Evolutionary conservation across 306 rosid genomes (phyloP).

Genomic region (Geum urbanum): DNA sequence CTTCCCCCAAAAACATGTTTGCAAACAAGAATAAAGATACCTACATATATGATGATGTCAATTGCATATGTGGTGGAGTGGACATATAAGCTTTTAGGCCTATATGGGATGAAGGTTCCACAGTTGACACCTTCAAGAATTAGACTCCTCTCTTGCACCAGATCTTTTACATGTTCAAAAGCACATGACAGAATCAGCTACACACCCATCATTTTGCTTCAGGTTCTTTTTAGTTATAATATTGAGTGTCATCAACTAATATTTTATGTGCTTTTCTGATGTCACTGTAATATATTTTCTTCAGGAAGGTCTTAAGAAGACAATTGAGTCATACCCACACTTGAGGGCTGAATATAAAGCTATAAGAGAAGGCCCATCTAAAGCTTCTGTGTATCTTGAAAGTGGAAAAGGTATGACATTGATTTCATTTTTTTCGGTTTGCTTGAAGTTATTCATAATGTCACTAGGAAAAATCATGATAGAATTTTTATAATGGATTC

Average conservation of each 20-base stretch:
- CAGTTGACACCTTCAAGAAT: constrained; percentile 94
- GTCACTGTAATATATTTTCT: constrained; percentile 21
- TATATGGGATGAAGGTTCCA: constrained; percentile 95
- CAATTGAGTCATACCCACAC: constrained; percentile 75
- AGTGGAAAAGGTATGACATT: constrained; percentile 65
- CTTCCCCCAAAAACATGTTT: constrained; percentile 35
- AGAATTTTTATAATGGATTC: neutral
- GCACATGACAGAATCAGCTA: constrained; percentile 83
- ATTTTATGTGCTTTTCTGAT: constrained; percentile 1
- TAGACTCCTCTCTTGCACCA: constrained; percentile 74
- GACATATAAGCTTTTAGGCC: constrained; percentile 73
- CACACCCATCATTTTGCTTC: constrained; percentile 65
- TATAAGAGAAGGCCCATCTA: constrained; percentile 76
- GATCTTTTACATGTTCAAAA: constrained; percentile 81
- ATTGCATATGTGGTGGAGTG: constrained; percentile 82
- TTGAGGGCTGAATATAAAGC: constrained; percentile 60
- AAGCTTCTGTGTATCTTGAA: constrained; percentile 73
- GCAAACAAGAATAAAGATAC: constrained; percentile 87
- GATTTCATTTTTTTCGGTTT: neutral
- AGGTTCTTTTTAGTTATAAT: constrained; percentile 47
- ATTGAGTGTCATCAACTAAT: constrained; percentile 7
- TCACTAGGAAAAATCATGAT: neutral
- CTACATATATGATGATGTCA: constrained; percentile 71
- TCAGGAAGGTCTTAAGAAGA: constrained; percentile 87
- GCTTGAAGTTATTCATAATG: constrained; percentile 4